phyloP scores from a whole-genome alignment of 1,139 yeast species.

The Hansenula anomala region DNA sequence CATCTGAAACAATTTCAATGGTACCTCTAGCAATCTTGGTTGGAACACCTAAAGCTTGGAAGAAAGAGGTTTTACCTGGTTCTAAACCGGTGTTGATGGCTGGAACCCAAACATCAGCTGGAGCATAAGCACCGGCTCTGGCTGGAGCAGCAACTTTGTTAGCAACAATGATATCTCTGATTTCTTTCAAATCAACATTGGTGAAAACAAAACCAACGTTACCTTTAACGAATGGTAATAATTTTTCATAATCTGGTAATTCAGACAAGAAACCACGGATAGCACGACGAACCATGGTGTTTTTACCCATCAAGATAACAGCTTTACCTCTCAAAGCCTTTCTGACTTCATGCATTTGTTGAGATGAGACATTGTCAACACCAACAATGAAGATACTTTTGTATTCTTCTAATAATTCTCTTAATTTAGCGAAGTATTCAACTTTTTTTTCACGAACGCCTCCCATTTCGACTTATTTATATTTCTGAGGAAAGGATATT shows the following conservation, averaged over 20 bases:
- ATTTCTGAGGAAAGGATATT: constrained; percentile 83
- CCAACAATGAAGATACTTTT: constrained; percentile 98
- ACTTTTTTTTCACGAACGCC: constrained; percentile 97
- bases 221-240: constrained; percentile 93
- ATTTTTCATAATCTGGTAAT: constrained; percentile 93
- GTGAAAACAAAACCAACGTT: constrained; percentile 99
- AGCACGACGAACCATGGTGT: constrained; percentile 99
- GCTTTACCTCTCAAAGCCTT: constrained; percentile 93
- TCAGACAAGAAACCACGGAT: constrained; percentile 92
- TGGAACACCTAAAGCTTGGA: constrained; percentile 99
- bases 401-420: constrained; percentile 94
- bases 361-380: constrained; percentile 99
- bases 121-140: constrained; percentile 99
- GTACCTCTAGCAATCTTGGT: constrained; percentile 99
- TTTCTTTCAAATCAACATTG: constrained; percentile 85
- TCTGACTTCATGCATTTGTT: constrained; percentile 99
- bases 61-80: constrained; percentile 99
- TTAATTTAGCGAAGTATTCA: constrained; percentile 93
- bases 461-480: constrained; percentile 92
- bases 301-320: constrained; percentile 98
- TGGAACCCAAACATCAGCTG: constrained; percentile 94
- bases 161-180: constrained; percentile 81
- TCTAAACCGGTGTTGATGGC: constrained; percentile 99
- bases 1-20: constrained; percentile 97
- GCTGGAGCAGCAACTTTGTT: constrained; percentile 99